These are phyloP conservation scores for Xylaria sp. DNA, from an alignment of 2,329 filamentous ascomycete species.

Conservation along the genomic window DNA sequence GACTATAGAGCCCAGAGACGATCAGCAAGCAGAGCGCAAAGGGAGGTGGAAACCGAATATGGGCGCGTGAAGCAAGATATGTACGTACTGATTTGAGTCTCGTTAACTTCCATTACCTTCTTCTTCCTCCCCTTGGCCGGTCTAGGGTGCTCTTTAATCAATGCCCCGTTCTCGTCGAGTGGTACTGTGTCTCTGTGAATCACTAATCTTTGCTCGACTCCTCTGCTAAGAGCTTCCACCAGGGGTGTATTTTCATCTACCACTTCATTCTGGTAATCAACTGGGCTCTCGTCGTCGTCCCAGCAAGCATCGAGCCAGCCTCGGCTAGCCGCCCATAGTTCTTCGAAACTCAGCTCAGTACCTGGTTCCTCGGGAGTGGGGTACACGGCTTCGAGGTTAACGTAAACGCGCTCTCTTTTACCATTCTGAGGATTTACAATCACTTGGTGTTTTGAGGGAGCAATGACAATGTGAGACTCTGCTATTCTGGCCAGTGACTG, in stretches of 20 bases:
- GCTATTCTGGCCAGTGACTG: conserved; percentile 71
- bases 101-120: conserved; percentile 85
- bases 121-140: conserved; percentile 70
- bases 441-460: conserved; percentile 79
- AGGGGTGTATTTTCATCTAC: conserved; percentile 39
- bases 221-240: conserved; percentile 45
- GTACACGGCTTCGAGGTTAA: conserved; percentile 86
- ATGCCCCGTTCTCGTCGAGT: conserved; percentile 69
- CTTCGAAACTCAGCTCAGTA: conserved; percentile 89
- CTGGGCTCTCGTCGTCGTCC: conserved; percentile 57
- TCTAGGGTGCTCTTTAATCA: conserved; percentile 55
- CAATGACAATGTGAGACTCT: conserved; percentile 71
- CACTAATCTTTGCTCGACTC: conserved; percentile 52
- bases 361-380: conserved; percentile 76
- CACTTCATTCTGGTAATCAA: conserved; percentile 37
- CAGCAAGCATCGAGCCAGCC: conserved; percentile 73
- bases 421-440: conserved; percentile 84
- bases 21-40: conserved; percentile 45
- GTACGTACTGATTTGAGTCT: conserved; percentile 87
- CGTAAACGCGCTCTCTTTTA: conserved; percentile 85
- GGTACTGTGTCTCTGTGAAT: conserved; percentile 57
- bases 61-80: background rate
- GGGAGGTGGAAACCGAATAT: conserved; percentile 6
- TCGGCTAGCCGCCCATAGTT: conserved; percentile 80
- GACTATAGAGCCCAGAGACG: conserved; percentile 63